Percentiles rank a stretch among this genome's conserved stretches.
Conservation (phyloP, 768 basidiomycete species). For the Lactarius pseudohatsudake region DNA sequence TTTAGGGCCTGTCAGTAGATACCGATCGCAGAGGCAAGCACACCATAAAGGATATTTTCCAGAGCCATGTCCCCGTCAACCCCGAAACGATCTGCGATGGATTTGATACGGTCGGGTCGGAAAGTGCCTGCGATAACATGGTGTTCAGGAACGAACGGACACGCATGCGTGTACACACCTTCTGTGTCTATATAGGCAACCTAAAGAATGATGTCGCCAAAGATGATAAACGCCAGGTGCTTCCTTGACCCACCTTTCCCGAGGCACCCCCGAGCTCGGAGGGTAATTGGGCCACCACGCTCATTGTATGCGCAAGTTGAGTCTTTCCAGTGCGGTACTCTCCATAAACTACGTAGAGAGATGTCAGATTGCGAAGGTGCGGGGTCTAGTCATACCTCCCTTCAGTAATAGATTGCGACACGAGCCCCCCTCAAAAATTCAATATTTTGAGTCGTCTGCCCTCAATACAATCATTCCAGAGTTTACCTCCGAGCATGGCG, state of each 20-base stretch:
- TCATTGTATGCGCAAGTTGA: constrained; percentile 94
- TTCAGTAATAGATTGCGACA: constrained; percentile 94
- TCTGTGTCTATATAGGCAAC: constrained; percentile 94
- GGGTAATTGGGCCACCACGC: constrained; percentile 86
- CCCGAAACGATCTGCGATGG: constrained; percentile 91
- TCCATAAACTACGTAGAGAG: constrained; percentile 68
- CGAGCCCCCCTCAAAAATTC: constrained; percentile 63
- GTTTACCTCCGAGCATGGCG: constrained; percentile 77
- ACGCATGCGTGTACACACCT: constrained; percentile 41
- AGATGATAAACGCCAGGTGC: constrained; percentile 4
- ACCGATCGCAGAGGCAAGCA: neutral
- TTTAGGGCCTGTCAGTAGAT: constrained; percentile 17
- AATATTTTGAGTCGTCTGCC: neutral
- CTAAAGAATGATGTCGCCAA: constrained; percentile 37
- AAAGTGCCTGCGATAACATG: constrained; percentile 67
- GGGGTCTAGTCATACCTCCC: constrained; percentile 41
- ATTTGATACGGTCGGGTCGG: constrained; percentile 87
- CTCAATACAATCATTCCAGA: neutral
- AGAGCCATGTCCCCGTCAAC: constrained; percentile 86
- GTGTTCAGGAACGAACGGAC: neutral
- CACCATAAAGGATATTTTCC: constrained; percentile 91
- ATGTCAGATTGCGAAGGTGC: constrained; percentile 7
- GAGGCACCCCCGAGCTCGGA: constrained; percentile 86
- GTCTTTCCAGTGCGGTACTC: constrained; percentile 97
- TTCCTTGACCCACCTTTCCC: constrained; percentile 60